Base-by-base conservation (phyloP, 2,329 filamentous ascomycete genomes). In the Diaporthe amygdali region DNA sequence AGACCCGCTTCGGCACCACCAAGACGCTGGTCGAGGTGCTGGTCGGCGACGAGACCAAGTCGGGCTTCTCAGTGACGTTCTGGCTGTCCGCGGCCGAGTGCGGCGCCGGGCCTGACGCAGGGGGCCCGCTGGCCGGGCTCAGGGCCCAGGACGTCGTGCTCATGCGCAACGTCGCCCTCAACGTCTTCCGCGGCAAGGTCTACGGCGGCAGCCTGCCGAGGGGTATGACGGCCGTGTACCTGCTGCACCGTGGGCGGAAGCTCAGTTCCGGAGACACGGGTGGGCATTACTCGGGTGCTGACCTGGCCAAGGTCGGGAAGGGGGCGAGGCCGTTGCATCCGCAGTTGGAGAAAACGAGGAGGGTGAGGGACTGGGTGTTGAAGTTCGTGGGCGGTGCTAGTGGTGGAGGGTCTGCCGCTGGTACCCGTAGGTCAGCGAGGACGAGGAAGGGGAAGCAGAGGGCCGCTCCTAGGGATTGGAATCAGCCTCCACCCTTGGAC, bases 31-130 rank as follows among this genome's bases (percentile, higher is more conserved):
- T 96, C 49, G 94, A 97, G 80, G 81, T 96, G 2, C 84, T 95
- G 1, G 90, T 98, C 1, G 95, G 93, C 6, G 96, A 98, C 79
- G 93, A 97, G 66, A 97, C 95, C 0, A 89, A 87, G 74, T 89
- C 93, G 0, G 93, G 92, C 2, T 97, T 98, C 81, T 90, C 87
- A 34, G 86, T 98, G 69, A 95, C 93, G 3, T 94, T 97, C 79
- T 98, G 96, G 96, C 83, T 97, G 2, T 74, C 74, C 76, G 49
- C 79, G 84, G 71, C 80, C 4, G 69, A 67, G 17, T 74, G 84
- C 76, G 44, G 79, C 84, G 71, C 80, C 3, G 66, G 63, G n/a
- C n/a, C n/a, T n/a, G n/a, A n/a, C n/a, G n/a, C n/a, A 12, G 59
- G 72, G 14, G 78, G 78, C 37, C 74, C 77, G 3, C 76, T 88